Conservation (phyloP, 176 grass and related monocot genomes). For the Paspalum vaginatum region DNA sequence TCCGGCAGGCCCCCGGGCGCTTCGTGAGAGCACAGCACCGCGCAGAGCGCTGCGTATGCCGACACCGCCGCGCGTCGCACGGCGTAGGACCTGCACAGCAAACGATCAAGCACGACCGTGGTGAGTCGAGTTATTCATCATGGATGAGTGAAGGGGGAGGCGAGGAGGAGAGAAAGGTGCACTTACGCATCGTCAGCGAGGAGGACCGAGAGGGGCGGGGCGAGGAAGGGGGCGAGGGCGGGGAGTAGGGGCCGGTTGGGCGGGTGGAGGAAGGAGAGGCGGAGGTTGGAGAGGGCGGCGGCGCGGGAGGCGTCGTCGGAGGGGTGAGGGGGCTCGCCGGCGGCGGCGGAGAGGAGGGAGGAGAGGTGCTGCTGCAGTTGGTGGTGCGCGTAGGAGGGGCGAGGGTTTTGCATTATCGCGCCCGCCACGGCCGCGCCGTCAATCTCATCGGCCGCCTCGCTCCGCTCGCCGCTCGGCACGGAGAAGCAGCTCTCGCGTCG, state of each 20-base stretch:
- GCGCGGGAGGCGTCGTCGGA: slow-evolving; percentile 61
- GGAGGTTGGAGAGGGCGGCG: slow-evolving; percentile 77
- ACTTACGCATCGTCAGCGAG: slow-evolving; percentile 61
- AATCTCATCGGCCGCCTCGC: slow-evolving; percentile 35
- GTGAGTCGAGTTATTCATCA: slow-evolving; percentile 19
- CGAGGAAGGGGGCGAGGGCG: slow-evolving; percentile 69
- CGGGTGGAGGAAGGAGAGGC: slow-evolving; percentile 79
- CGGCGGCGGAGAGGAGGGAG: slow-evolving; percentile 76
- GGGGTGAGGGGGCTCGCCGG: slow-evolving; percentile 46
- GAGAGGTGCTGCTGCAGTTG: slow-evolving; percentile 90
- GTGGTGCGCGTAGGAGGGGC: slow-evolving; percentile 68
- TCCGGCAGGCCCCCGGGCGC: slow-evolving; percentile 68
- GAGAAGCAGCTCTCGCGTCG: not conserved
- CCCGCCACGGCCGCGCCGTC: slow-evolving; percentile 24
- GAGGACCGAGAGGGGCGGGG: slow-evolving; percentile 59
- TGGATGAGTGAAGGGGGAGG: not conserved
- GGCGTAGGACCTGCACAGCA: slow-evolving; percentile 65
- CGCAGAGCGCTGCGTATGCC: slow-evolving; percentile 80
- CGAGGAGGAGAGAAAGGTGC: not conserved
- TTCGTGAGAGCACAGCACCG: slow-evolving; percentile 67
- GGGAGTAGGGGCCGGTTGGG: slow-evolving; percentile 77
- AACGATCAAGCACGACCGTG: slow-evolving; percentile 12
- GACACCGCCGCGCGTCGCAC: slow-evolving; percentile 74
- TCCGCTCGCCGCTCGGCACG: slow-evolving; percentile 25
- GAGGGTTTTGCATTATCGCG: slow-evolving; percentile 79